Evolutionary conservation across 352 stramenopile genomes (phyloP), one percentile per base, ranked within the genome.

Genomic region (Elongisporangium senticosum): DNA sequence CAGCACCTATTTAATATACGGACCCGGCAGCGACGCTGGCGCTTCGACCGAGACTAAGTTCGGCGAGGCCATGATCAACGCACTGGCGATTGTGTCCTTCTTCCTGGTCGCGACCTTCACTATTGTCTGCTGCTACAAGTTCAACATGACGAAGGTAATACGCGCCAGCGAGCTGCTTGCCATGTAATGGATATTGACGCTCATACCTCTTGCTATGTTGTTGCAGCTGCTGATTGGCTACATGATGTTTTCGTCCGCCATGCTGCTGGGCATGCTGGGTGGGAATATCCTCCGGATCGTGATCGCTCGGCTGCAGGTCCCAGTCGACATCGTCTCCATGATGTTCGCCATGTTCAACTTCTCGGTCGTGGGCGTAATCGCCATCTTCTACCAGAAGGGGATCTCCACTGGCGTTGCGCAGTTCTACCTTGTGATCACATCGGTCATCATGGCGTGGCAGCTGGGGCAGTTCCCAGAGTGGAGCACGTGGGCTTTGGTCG

Each of bases 361-460:
- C 55, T 92, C 85, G 2, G 82, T 98, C 49, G 85, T 96, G 28
- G 90, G 89, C 8, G 83, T 96, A 14, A 62, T 97, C 48, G 65
- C 83, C 15, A 92, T 97, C 28, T 97, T 98, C 55, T 97, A 95
- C 65, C 88, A 95, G 62, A 95, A 93, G 58, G 86, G 86, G 0
- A 79, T 67, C 26, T 69, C 82, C 0, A 89, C 74, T 64, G 83
- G 85, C 72, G 61, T 99, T 23, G 96, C 91, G 22, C 95, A 99
- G 67, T 71, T 83, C 24, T 99, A 99, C 72, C 77, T 99, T 37
- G 87, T 99, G 39, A 63, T 84, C 21, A 98, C 95, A n/a, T 98
- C 90, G 11, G 90, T 99, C 1, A 98, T 99, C 69, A 96, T 99
- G 81, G 96, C 96, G 21, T 99, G 96, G 96, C 95, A 99, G 56